A percentile compares a stretch with the other conserved stretches of the same genome.
Conservation (phyloP, 257 asterid genomes). For the Fraxinus anomala region DNA sequence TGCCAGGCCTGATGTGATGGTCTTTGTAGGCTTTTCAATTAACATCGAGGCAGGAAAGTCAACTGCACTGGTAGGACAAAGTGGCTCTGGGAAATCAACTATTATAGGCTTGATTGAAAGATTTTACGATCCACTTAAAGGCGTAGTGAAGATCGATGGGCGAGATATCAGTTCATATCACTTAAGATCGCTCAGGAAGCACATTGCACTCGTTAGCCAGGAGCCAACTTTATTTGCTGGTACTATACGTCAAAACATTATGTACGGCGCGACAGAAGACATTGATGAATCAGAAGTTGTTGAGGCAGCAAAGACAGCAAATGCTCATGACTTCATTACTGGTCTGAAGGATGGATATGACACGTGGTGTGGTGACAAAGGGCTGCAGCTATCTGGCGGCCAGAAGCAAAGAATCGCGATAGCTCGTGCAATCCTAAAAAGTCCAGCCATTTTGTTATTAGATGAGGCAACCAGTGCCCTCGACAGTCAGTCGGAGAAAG, state of each 20-base stretch:
- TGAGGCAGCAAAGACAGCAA: conserved; percentile 79
- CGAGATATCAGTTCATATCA: conserved; percentile 65
- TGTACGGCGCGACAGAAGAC: conserved; percentile 54
- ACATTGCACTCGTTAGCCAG: conserved; percentile 79
- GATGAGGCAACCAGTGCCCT: conserved; percentile 94
- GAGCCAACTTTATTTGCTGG: conserved; percentile 82
- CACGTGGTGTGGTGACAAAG: conserved; percentile 85
- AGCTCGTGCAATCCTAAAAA: conserved; percentile 71
- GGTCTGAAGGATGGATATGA: conserved; percentile 70
- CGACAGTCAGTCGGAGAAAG: conserved; percentile 78
- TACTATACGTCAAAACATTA: conserved; percentile 60
- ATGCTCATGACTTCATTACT: conserved; percentile 78
- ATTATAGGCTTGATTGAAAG: conserved; percentile 69
- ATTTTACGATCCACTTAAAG: conserved; percentile 69
- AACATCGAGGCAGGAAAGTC: conserved; percentile 69
- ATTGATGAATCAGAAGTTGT: conserved; percentile 55
- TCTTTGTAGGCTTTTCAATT: conserved; percentile 65
- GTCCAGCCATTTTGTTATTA: conserved; percentile 63
- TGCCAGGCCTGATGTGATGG: conserved; percentile 52
- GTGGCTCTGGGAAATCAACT: conserved; percentile 90
- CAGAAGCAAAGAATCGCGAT: conserved; percentile 90
- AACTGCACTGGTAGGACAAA: conserved; percentile 84
- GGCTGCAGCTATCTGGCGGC: conserved; percentile 85
- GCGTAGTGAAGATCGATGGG: conserved; percentile 68
- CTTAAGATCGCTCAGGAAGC: conserved; percentile 59